A percentile compares a stretch with the other conserved stretches of the same genome.
Evolutionary conservation across 345 rosid species (phyloP).

Genomic region (Physaria fendleri): DNA sequence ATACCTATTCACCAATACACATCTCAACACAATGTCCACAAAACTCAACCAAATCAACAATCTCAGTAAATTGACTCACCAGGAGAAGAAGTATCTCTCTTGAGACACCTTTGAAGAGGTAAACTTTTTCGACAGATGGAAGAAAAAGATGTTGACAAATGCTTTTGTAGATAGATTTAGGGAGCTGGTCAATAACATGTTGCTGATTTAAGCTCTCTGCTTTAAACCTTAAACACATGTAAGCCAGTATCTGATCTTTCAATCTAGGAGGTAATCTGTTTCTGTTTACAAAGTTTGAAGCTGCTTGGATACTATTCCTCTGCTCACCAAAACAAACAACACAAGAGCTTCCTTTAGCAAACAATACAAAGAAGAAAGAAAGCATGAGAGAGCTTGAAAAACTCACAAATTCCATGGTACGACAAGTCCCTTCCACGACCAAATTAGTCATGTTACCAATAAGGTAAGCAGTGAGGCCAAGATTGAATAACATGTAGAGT

Average conservation of each 20-base stretch:
- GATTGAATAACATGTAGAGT: constrained; percentile 89
- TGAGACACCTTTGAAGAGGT: constrained; percentile 67
- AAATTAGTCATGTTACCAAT: constrained; percentile 96
- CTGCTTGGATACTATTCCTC: constrained; percentile 88
- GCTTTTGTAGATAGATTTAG: constrained; percentile 78
- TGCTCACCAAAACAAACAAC: constrained; percentile 25
- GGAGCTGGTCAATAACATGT: constrained; percentile 79
- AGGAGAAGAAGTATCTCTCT: constrained; percentile 53
- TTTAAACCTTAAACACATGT: constrained; percentile 85
- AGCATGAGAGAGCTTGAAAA: neutral
- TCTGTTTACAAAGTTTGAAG: constrained; percentile 67
- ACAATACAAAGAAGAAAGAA: neutral
- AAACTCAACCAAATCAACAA: neutral
- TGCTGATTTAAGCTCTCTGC: constrained; percentile 91
- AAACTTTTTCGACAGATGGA: constrained; percentile 61
- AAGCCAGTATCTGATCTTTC: constrained; percentile 79
- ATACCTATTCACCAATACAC: constrained; percentile 39
- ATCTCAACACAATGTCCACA: neutral
- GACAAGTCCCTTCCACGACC: constrained; percentile 92
- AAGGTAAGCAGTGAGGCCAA: constrained; percentile 79
- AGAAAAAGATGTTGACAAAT: constrained; percentile 81
- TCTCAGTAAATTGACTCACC: constrained; percentile 30
- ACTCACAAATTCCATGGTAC: constrained; percentile 95
- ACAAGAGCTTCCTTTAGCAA: neutral
- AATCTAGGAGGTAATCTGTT: constrained; percentile 67